phyloP scores from a whole-genome alignment of 805 yeast genomes.

The Yarrowia sp. region DNA sequence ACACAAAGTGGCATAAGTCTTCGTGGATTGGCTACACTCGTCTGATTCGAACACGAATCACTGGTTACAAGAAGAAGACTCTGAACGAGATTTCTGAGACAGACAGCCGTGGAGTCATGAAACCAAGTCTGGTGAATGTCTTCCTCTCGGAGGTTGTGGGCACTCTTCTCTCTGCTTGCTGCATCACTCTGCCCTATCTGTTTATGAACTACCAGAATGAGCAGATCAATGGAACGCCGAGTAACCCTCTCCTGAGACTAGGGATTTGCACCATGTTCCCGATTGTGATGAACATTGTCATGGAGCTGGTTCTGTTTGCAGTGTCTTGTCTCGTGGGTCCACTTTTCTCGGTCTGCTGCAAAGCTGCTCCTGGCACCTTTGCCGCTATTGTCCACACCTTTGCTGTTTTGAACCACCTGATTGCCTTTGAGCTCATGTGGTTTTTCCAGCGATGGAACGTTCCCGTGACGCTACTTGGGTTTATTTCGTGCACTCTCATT shows the following conservation, averaged over 20 bases:
- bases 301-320: constrained; percentile 40
- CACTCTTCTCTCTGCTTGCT: constrained; percentile 55
- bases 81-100: constrained; percentile 54
- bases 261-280: constrained; percentile 38
- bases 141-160: constrained; percentile 65
- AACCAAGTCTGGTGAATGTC: constrained; percentile 68
- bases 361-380: constrained; percentile 48
- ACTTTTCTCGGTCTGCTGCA: constrained; percentile 44
- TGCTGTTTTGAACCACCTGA: constrained; percentile 51
- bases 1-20: constrained; percentile 48
- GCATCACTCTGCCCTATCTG: constrained; percentile 56
- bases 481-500: constrained; percentile 52
- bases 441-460: constrained; percentile 65
- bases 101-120: constrained; percentile 32
- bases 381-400: constrained; percentile 56
- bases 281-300: constrained; percentile 30
- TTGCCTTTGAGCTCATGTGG: constrained; percentile 62
- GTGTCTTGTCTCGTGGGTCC: constrained; percentile 33
- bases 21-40: constrained; percentile 72
- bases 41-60: constrained; percentile 67
- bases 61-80: constrained; percentile 71
- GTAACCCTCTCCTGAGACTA: constrained; percentile 55
- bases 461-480: constrained; percentile 56
- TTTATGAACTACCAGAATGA: constrained; percentile 50
- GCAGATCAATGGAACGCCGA: constrained; percentile 33